Evolutionary conservation across 2,329 filamentous ascomycete genomes (phyloP).

Genomic region (Cyphellophora europaea): DNA sequence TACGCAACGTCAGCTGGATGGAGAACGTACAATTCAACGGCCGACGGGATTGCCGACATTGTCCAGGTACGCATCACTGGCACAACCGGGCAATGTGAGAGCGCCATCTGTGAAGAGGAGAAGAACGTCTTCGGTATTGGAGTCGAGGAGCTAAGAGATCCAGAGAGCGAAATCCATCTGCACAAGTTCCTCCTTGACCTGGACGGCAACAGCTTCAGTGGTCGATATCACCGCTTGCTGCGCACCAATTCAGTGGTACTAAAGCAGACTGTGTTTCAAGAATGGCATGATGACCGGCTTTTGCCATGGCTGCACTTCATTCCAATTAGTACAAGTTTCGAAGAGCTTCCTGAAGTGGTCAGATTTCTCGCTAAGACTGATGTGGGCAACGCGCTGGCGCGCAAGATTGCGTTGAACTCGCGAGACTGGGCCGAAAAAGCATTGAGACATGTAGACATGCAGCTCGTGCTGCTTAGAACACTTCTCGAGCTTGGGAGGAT

Average conservation of each 20-base stretch:
- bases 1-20: background rate
- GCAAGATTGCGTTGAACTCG: constrained; percentile 55
- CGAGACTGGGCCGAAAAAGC: constrained; percentile 61
- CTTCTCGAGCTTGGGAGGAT: constrained; percentile 47
- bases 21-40: background rate
- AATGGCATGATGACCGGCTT: constrained; percentile 71
- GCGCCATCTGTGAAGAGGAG: too few species aligned
- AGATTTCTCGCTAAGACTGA: constrained; percentile 59
- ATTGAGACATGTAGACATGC: constrained; percentile 62
- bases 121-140: constrained; percentile 3
- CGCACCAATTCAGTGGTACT: constrained; percentile 60
- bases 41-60: background rate
- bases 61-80: background rate
- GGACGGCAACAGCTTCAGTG: constrained; percentile 64
- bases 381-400: constrained; percentile 44
- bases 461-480: constrained; percentile 57
- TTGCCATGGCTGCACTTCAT: constrained; percentile 73
- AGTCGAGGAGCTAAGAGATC: background rate
- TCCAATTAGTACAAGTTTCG: constrained; percentile 64
- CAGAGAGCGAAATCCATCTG: constrained; percentile 2
- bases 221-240: constrained; percentile 60
- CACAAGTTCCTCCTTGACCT: constrained; percentile 67
- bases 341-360: constrained; percentile 63
- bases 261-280: constrained; percentile 67
- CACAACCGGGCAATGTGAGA: background rate